These are phyloP conservation scores for Arthrobotrys musiformis DNA, from an alignment of 2,329 filamentous ascomycete genomes.

Conservation along the genomic window DNA sequence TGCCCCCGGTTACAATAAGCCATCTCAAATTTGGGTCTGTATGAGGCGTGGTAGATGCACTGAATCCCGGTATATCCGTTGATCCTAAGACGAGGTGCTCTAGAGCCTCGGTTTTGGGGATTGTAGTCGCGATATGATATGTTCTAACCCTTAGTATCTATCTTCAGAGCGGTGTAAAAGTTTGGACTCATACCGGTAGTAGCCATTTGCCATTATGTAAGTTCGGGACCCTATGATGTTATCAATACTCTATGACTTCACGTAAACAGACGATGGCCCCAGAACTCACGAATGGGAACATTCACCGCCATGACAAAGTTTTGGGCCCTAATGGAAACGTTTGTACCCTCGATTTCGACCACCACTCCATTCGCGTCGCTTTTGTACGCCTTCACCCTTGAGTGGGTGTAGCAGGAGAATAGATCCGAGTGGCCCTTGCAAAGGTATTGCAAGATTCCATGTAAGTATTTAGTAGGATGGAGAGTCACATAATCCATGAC, in stretches of 20 bases:
- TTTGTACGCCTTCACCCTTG: slow-evolving; percentile 65
- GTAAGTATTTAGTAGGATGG: slow-evolving; percentile 69
- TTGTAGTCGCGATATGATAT: slow-evolving; percentile 69
- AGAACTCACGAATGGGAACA: slow-evolving; percentile 67
- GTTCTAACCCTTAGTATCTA: slow-evolving; percentile 62
- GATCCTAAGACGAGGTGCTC: slow-evolving; percentile 69
- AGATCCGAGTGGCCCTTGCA: slow-evolving; percentile 64
- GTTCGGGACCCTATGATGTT: slow-evolving; percentile 11
- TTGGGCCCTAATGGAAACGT: slow-evolving; percentile 66
- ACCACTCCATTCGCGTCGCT: slow-evolving; percentile 67
- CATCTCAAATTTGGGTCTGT: slow-evolving; percentile 68
- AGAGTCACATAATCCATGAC: slow-evolving; percentile 68
- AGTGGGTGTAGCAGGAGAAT: slow-evolving; percentile 68
- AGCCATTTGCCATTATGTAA: slow-evolving; percentile 8
- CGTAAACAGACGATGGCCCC: too few species aligned
- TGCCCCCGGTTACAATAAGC: slow-evolving; percentile 69
- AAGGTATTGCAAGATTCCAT: slow-evolving; percentile 68
- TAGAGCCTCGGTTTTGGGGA: slow-evolving; percentile 68
- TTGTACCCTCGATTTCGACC: slow-evolving; percentile 65
- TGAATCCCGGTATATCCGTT: slow-evolving; percentile 68
- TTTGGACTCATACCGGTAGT: not conserved
- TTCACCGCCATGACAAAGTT: slow-evolving; percentile 69
- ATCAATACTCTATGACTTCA: not conserved
- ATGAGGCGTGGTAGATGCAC: slow-evolving; percentile 68
- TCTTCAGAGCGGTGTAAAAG: too few species aligned